Evolutionary conservation across 495 filamentous ascomycete genomes (phyloP).

Genomic region (Xylaria nigripes): DNA sequence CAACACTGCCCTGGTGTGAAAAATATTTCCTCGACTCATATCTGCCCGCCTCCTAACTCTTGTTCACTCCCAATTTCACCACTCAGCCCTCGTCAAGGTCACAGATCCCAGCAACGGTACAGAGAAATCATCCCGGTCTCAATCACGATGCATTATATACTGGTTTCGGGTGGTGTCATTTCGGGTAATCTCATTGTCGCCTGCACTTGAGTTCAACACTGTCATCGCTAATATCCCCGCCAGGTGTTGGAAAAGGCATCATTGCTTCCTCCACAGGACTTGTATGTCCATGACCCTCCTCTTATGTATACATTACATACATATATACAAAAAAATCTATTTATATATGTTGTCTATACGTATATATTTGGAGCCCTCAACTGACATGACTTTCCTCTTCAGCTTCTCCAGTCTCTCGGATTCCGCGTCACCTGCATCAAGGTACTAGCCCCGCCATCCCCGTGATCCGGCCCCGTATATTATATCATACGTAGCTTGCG

Average conservation of each 20-base stretch:
- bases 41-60: no score
- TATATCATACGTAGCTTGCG: background rate
- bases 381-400: background rate
- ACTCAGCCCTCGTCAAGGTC: background rate
- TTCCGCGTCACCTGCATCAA: constrained; percentile 17
- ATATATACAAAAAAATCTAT: background rate
- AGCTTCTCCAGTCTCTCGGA: constrained; percentile 19
- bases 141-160: constrained; percentile 70
- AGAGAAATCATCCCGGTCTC: constrained; percentile 8
- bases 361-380: background rate
- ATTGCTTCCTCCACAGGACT: constrained; percentile 18
- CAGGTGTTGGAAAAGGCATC: constrained; percentile 27
- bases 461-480: constrained; percentile 17
- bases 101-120: background rate
- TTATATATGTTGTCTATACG: background rate
- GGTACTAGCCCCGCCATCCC: constrained; percentile 9
- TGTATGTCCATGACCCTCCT: constrained; percentile 8
- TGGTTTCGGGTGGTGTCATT: constrained; percentile 64
- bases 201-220: background rate
- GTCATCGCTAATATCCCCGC: constrained; percentile 14
- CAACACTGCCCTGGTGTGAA: no score
- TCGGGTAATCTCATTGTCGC: constrained; percentile 21
- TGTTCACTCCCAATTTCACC: no score
- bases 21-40: no score
- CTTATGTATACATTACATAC: background rate